Evolutionary conservation across 2,329 filamentous ascomycete genomes (phyloP), one percentile per base, ranked within the genome.

Genomic region (Penicillium sp.): DNA sequence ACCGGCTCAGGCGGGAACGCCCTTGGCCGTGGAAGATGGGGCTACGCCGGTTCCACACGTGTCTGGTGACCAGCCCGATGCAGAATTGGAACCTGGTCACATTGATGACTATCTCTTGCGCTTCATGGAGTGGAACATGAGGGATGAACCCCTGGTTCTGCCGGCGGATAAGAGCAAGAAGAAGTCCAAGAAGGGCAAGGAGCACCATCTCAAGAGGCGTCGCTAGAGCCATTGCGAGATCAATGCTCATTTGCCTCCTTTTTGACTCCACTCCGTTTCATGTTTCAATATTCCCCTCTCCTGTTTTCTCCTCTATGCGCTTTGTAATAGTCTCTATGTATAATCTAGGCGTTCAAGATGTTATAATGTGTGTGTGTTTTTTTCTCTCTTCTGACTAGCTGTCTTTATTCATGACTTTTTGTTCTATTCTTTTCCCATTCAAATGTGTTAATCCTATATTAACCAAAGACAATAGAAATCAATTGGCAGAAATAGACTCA

Each of bases 61-160:
- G 17, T 62, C 53, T 13, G 68, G 71, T 48, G 67, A 66, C 23
- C 66, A 64, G 17, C 64, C 64, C 41, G 76, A 74, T 7, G 73
- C 73, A 19, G 78, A 79, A 29, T 76, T 77, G 19, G 75, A 79
- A 45, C 81, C 88, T 58, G 77, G 78, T 51, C 86, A 84, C 41
- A 84, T 92, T 56, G 90, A 93, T 70, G 86, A 91, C 51, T 91
- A 89, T 70, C 88, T 94, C 82, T 77, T 94, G 50, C 77, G 78
- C 36, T 83, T 84, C 55, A 90, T 93, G 86, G 81, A 82, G 45
- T 86, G 79, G 78, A 78, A 82, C 60, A 70, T 82, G 64, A 75
- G 74, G 57, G 78, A 82, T 57, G 75, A 81, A 45, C 79, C 80
- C 21, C 72, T 82, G 27, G 73, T 78, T 38, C 71, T 81, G 35